Base-by-base conservation (phyloP, 1,139 yeast genomes). In the Candida sanyaensis region DNA sequence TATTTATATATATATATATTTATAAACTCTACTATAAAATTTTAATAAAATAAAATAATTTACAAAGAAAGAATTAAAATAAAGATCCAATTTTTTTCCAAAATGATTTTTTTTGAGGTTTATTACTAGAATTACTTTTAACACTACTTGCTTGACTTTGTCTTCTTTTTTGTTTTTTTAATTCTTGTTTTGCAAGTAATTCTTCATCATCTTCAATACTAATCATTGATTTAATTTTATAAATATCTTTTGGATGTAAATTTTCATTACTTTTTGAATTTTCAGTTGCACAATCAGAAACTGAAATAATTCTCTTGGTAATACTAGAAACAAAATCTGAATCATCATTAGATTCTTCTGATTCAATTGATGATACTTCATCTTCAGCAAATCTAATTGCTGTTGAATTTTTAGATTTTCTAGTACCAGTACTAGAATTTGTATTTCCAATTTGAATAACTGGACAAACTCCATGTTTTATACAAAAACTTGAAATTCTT, bases 211-310 rank as follows among this genome's bases (percentile, higher is more conserved):
- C 73, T 44, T 63, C 64, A 51, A 68, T 66, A 41, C 71, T 59
- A 42, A 70, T 62, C 53, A 73, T 55, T 30, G 77, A 71, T 47
- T 67, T 69, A n/a, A 75, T 78, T 54, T 72, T 71, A 61, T 74
- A 73, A 41, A 71, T 68, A 41, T 64, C 66, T 48, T 62, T 60
- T 30, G 58, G 47, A 29, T 51, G 28, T 2, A 26, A 26, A 26
- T 26, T 26, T 8, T 26, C 28, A 69, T 57, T 5, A 68, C 73
- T 6, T 43, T 33, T 26, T 26, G 28, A 26, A 26, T 26, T 26
- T 6, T 6, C 28, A 6, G 62, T 55, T 8, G 77, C 68, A 40
- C 55, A 55, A 45, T 70, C 75, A 1, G 75, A 68, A 21, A 72
- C 30, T 41, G 45, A 11, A 47, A 23, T 13, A 26, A 43, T 28